Conservation (phyloP, 805 yeast species). For the Torulaspora maleeae region DNA sequence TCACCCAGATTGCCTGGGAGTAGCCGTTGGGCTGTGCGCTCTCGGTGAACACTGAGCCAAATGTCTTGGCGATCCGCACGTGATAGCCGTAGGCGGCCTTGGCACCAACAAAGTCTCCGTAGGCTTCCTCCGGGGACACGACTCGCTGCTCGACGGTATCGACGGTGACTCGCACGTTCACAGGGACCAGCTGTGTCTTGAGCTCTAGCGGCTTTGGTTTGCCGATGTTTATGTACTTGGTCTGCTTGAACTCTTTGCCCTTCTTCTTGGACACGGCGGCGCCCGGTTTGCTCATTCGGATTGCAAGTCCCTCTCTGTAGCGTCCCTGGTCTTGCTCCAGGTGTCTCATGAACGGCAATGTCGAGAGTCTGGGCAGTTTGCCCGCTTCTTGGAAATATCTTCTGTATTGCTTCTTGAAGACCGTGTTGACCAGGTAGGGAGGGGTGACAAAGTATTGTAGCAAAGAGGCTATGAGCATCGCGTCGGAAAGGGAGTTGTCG, state of each 20-base stretch:
- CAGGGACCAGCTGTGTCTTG: constrained; percentile 58
- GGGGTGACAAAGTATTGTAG: constrained; percentile 83
- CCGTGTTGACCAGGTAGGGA: constrained; percentile 62
- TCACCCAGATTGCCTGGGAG: constrained; percentile 57
- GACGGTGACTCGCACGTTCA: constrained; percentile 76
- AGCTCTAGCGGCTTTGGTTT: constrained; percentile 54
- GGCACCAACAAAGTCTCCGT: constrained; percentile 55
- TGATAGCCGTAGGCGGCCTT: constrained; percentile 64
- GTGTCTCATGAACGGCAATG: constrained; percentile 66
- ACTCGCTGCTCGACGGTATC: constrained; percentile 56
- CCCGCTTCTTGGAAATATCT: constrained; percentile 58
- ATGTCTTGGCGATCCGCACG: constrained; percentile 60
- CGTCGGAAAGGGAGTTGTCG: constrained; percentile 30
- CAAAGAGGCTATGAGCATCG: constrained; percentile 59
- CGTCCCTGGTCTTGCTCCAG: constrained; percentile 38
- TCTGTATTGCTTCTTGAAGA: constrained; percentile 48
- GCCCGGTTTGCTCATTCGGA: constrained; percentile 39
- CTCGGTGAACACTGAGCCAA: constrained; percentile 67
- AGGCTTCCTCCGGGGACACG: constrained; percentile 68
- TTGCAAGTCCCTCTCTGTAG: constrained; percentile 58
- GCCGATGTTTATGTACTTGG: constrained; percentile 78
- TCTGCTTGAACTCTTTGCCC: constrained; percentile 50
- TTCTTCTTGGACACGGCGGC: constrained; percentile 30
- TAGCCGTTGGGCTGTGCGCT: constrained; percentile 64
- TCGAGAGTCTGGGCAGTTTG: constrained; percentile 64